Conservation (phyloP, 768 basidiomycete species). For the Lanmaoa pseudosensibilis region DNA sequence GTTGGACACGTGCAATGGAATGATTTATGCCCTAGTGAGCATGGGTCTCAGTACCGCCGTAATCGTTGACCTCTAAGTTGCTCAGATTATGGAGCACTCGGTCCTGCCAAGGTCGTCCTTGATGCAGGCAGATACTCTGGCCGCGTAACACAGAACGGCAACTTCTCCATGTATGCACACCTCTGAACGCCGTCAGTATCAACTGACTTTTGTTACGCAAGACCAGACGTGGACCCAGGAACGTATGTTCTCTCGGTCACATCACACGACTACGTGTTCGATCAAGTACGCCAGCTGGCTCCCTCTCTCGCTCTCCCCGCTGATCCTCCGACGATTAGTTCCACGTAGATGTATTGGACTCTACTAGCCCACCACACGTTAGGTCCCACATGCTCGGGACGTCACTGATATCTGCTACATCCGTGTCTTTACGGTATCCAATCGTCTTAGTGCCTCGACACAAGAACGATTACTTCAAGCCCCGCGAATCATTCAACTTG, state of each 20-base stretch:
- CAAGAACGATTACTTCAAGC: constrained; percentile 64
- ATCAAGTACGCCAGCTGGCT: constrained; percentile 49
- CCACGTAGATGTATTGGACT: constrained; percentile 60
- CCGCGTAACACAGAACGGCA: constrained; percentile 55
- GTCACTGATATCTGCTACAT: constrained; percentile 58
- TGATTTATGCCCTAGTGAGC: constrained; percentile 60
- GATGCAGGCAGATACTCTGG: constrained; percentile 58
- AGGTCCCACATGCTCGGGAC: constrained; percentile 69
- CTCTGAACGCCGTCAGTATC: background rate
- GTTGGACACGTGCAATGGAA: constrained; percentile 69
- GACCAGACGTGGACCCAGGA: constrained; percentile 67
- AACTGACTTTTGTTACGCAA: constrained; percentile 31
- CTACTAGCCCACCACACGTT: constrained; percentile 48
- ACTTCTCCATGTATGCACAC: constrained; percentile 62
- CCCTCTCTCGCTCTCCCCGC: background rate
- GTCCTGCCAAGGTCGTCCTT: constrained; percentile 57
- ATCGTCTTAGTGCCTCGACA: constrained; percentile 54
- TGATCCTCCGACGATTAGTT: constrained; percentile 42
- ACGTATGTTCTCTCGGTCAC: constrained; percentile 68
- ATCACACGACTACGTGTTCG: constrained; percentile 67
- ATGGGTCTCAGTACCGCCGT: constrained; percentile 7
- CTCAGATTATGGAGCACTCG: constrained; percentile 43
- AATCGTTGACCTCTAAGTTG: constrained; percentile 9
- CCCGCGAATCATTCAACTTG: constrained; percentile 71
- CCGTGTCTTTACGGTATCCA: constrained; percentile 60